Evolutionary conservation across 345 rosid genomes (phyloP).

Genomic region (Eucalyptus victrix): DNA sequence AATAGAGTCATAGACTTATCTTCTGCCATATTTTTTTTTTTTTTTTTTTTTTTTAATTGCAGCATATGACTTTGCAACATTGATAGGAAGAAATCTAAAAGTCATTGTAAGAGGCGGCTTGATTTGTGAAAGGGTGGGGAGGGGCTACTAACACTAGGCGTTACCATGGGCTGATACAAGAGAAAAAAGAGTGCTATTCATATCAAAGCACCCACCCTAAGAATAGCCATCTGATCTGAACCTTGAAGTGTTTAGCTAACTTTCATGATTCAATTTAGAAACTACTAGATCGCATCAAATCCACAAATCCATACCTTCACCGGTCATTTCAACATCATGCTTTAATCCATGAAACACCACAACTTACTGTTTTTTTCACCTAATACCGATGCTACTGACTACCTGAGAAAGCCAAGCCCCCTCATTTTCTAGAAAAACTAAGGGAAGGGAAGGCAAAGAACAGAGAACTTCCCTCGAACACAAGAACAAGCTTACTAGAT

Average conservation of each 20-base stretch:
- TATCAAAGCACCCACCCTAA: neutral
- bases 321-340: neutral
- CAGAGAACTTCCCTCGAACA: neutral
- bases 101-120: neutral
- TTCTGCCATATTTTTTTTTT: neutral
- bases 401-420: neutral
- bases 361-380: neutral
- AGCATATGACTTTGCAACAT: neutral
- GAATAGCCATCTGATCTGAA: neutral
- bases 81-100: neutral
- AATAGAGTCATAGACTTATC: neutral
- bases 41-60: neutral
- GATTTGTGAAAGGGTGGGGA: neutral
- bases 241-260: neutral
- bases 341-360: neutral
- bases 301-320: neutral
- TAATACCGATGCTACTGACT: neutral
- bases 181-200: neutral
- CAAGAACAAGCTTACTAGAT: neutral
- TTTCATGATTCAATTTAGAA: neutral
- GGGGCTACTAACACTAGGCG: neutral
- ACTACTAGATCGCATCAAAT: neutral
- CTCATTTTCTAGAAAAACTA: neutral
- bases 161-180: neutral
- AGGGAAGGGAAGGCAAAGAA: neutral